Evolutionary conservation across 73 alveolate genomes (phyloP).

Genomic region (Tetrahymena elliotti): DNA sequence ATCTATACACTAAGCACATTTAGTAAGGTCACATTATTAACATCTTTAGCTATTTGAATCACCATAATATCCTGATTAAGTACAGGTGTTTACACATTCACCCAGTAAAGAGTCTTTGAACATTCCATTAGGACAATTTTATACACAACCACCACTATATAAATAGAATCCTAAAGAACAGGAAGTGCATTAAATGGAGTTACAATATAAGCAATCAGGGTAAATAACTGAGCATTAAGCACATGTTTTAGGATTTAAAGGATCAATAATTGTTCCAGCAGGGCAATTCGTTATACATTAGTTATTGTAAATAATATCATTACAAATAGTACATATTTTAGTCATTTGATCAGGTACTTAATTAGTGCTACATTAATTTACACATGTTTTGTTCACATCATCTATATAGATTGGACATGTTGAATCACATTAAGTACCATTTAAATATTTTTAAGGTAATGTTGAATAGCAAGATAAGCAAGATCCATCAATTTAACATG

Average conservation of each 20-base stretch:
- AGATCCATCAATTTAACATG: not conserved
- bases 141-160: not conserved
- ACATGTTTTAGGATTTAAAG: not conserved
- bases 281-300: not conserved
- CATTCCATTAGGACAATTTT: not conserved
- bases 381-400: not conserved
- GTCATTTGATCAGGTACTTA: not conserved
- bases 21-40: not conserved
- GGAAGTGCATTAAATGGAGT: not conserved
- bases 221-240: not conserved
- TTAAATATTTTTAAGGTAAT: not conserved
- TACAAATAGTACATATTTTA: not conserved
- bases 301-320: not conserved
- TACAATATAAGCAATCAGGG: not conserved
- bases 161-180: not conserved
- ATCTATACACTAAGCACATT: not conserved
- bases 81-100: not conserved
- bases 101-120: not conserved
- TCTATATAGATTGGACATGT: not conserved
- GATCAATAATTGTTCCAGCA: not conserved
- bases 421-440: not conserved
- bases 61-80: not conserved
- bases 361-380: not conserved
- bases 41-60: not conserved
- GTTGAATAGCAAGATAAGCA: not conserved